Conservation (phyloP, 352 stramenopile species). For the Pythium myriotylum region DNA sequence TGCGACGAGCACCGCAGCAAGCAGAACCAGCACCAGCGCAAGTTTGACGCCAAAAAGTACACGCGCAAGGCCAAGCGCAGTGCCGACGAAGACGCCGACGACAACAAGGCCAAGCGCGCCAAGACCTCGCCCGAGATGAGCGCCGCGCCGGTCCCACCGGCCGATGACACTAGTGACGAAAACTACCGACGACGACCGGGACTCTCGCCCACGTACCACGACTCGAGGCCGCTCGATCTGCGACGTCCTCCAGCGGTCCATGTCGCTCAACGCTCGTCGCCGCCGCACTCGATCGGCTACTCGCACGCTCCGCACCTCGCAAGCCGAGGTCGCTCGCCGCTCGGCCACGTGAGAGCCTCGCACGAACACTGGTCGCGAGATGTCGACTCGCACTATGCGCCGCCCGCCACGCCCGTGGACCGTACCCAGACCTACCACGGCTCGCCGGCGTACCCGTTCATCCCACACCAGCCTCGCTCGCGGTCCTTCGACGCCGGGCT, state of each 20-base stretch:
- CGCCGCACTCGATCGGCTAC: background rate
- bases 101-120: conserved; percentile 9
- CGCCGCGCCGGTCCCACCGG: too few relatives aligned
- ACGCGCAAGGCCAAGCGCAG: conserved; percentile 39
- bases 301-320: background rate
- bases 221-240: conserved; percentile 6
- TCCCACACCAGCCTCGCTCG: conserved; percentile 1
- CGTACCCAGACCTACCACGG: conserved; percentile 5
- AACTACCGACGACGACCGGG: background rate
- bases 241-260: conserved; percentile 6
- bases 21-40: conserved; percentile 84
- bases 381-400: background rate
- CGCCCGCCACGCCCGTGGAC: conserved; percentile 2
- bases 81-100: conserved; percentile 20
- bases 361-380: background rate
- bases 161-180: background rate
- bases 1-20: conserved; percentile 77
- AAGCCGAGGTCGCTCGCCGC: too few relatives aligned
- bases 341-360: background rate
- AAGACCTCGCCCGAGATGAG: conserved; percentile 6
- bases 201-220: background rate
- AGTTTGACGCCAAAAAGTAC: conserved; percentile 85
- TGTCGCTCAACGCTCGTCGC: background rate
- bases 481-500: conserved; percentile 21
- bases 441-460: conserved; percentile 11